Evolutionary conservation across 139 green algal genomes (phyloP), one percentile per base, ranked within the genome.

Genomic region (Mychonastes homosphaera): DNA sequence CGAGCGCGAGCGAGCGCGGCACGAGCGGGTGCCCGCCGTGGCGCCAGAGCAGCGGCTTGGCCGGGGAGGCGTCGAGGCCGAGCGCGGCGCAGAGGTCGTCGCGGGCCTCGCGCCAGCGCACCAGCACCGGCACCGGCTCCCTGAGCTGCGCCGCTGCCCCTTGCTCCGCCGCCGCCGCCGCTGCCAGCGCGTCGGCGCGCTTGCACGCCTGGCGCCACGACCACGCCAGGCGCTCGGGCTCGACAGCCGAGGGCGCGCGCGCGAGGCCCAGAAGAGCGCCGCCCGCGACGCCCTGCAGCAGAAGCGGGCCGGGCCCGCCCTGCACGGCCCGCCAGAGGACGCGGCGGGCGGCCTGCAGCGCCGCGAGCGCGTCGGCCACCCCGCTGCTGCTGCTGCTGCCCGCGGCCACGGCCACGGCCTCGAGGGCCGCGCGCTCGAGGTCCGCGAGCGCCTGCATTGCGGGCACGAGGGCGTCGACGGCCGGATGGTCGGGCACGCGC

Each of bases 41-140:
- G n/a, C 67, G 59, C 89, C 89, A 96, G 18, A 91, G 66, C 57
- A 89, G 64, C 3, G 81, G 80, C 67, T 85, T 85, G 50, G 67
- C 50, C 27, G 75, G 46, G 2, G 52, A 24, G 5, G 32, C 51
- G 8, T 65, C 50, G 23, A 81, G 46, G 36, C 59, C 58, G 54
- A 81, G 51, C 24, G 69, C 69, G 8, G 54, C 59, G 15, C 39
- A 36, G 32, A 63, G 60, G 13, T 72, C 36, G n/a, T 56, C 23
- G 3, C 39, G 24, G 10, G 69, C 28, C 44, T 73, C 40, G 24
- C 28, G 38, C 58, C 58, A 66, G 13, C 26, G 66, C 24, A 47
- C 35, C 28, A 63, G 62, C 21, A 39, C 55, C 19, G 18, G 34
- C 38, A 13, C 21, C 33, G 51, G 46, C 38, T 50, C n/a, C 4